A percentile compares a stretch with the other conserved stretches of the same genome.
These are phyloP conservation scores for Hygrocybe punicea DNA, from an alignment of 768 basidiomycete genomes.

Conservation along the genomic window DNA sequence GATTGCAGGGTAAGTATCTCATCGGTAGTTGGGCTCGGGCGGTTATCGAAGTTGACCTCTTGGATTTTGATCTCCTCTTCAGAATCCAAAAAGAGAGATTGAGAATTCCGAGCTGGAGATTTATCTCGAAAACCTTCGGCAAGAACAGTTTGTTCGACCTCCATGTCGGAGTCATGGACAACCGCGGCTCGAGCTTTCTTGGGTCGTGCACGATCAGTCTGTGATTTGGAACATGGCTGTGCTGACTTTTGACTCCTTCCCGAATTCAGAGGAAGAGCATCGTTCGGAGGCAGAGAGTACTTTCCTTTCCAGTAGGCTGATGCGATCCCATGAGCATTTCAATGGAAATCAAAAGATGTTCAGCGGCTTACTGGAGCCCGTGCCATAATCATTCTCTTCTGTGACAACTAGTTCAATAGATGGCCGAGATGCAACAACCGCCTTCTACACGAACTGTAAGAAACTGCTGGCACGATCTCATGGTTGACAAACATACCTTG, in stretches of 20 bases:
- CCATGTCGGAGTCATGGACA: too few relatives aligned
- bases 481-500: constrained; percentile 43
- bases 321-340: background rate
- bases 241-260: background rate
- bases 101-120: constrained; percentile 23
- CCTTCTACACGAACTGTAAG: constrained; percentile 24
- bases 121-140: background rate
- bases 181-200: too few relatives aligned
- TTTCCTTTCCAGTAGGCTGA: constrained; percentile 58
- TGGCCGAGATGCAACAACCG: constrained; percentile 20
- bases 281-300: constrained; percentile 18
- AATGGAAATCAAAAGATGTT: background rate
- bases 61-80: constrained; percentile 39
- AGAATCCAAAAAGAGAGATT: constrained; percentile 52
- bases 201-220: too few relatives aligned
- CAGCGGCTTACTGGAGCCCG: constrained; percentile 45
- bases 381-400: constrained; percentile 53
- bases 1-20: constrained; percentile 30
- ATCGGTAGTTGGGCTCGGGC: constrained; percentile 15
- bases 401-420: constrained; percentile 51
- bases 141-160: too few relatives aligned
- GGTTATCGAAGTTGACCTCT: constrained; percentile 26
- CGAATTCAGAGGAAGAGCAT: constrained; percentile 17
- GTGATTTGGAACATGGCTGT: too few relatives aligned
- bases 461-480: background rate